phyloP scores from a whole-genome alignment of 1,284 basidiomycete genomes.

The Pseudozyma pruni region DNA sequence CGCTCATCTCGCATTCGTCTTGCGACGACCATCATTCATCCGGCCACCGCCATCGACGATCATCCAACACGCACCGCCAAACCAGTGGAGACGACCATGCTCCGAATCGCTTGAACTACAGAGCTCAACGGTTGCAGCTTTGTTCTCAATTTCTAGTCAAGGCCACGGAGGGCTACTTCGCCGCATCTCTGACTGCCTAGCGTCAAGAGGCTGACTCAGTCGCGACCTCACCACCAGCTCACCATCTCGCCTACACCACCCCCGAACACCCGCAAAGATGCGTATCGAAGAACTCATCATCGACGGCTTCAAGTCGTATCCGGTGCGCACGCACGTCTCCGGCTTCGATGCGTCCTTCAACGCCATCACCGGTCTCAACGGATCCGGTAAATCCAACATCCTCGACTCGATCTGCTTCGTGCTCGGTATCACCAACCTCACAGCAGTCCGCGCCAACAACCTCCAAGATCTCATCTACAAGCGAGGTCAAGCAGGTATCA shows the following conservation, averaged over 20 bases:
- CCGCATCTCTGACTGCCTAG: no score
- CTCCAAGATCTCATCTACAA: constrained; percentile 98
- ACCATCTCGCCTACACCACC: not conserved
- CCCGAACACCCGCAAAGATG: constrained; percentile 51
- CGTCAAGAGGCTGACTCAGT: no score
- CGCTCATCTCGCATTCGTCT: not conserved
- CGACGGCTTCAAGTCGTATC: constrained; percentile 75
- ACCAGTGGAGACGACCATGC: constrained; percentile 3
- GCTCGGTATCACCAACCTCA: constrained; percentile 66
- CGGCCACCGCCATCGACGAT: not conserved
- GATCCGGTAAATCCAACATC: constrained; percentile 73
- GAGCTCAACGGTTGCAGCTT: not conserved
- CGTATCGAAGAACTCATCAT: constrained; percentile 70
- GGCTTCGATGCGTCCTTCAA: constrained; percentile 98
- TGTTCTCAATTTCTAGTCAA: no score
- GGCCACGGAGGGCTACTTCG: no score
- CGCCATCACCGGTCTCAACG: constrained; percentile 95
- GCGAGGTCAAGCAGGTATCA: constrained; percentile 95
- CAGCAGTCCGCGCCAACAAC: constrained; percentile 84
- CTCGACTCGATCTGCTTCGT: constrained; percentile 68
- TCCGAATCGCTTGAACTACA: not conserved
- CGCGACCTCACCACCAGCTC: no score
- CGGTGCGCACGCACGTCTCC: constrained; percentile 90
- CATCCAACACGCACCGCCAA: not conserved
- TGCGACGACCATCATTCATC: not conserved